phyloP scores from a whole-genome alignment of 257 asterid genomes.

The Echium plantagineum region DNA sequence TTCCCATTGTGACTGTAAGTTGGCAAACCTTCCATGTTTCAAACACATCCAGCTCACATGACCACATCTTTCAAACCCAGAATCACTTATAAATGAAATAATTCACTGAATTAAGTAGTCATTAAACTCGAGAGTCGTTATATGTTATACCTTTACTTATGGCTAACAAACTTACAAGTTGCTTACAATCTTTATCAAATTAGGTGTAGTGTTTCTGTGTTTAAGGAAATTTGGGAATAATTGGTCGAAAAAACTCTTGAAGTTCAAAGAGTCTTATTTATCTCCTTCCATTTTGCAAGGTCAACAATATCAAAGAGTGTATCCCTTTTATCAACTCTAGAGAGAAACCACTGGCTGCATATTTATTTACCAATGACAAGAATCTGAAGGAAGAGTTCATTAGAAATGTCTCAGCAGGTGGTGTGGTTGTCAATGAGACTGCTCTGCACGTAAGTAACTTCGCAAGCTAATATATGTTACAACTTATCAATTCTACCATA shows the following conservation, averaged over 20 bases:
- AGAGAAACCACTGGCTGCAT: constrained; percentile 91
- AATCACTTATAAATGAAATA: too few relatives aligned
- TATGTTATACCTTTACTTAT: too few relatives aligned
- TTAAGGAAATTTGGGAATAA: neutral
- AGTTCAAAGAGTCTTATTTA: neutral
- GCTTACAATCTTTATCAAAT: too few relatives aligned
- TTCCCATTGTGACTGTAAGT: constrained; percentile 49
- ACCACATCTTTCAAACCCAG: neutral
- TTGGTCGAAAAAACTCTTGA: neutral
- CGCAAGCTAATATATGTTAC: constrained; percentile 1
- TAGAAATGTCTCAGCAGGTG: constrained; percentile 61
- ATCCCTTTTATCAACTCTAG: constrained; percentile 41
- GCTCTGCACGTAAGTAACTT: constrained; percentile 46
- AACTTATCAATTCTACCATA: neutral
- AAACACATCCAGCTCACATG: neutral
- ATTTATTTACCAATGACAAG: constrained; percentile 70
- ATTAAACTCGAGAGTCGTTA: too few relatives aligned
- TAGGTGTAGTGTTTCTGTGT: neutral
- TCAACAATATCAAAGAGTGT: constrained; percentile 51
- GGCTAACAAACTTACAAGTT: too few relatives aligned
- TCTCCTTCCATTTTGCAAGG: constrained; percentile 32
- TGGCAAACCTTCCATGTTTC: constrained; percentile 29
- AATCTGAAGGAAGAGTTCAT: constrained; percentile 59
- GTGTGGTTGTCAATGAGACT: constrained; percentile 58
- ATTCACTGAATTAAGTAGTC: too few relatives aligned